Base-by-base conservation (phyloP, 2,329 filamentous ascomycete species). In the Emericellopsis cladophorae region DNA sequence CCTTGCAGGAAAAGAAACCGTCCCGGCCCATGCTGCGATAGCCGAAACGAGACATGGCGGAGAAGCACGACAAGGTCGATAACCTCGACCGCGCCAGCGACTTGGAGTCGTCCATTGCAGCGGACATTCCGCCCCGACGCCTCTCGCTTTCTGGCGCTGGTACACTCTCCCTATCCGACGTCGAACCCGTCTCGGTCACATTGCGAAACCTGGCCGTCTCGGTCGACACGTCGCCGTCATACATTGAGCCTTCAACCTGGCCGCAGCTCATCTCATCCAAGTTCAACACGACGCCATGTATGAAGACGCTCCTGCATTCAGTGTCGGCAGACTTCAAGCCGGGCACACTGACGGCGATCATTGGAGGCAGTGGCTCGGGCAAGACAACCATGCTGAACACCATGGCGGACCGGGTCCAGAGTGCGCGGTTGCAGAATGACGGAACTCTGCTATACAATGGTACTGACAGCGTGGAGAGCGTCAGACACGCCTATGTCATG, bases 371-470 rank as follows among this genome's bases (percentile, higher is more conserved):
- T 51, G 82, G 83, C 16, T 81, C 76, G 2, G 82, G 82, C 0
- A 87, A 87, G 61, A 84, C 79, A 4, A 81, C 78, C 0, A 59
- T 84, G 43, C 63, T 88, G 29, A 88, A 86, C 54, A 74, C 78
- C 16, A 70, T 87, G 61, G 79, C 83, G 10, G 76, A 82, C 47
- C 72, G 83, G 29, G 75, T 86, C 55, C 65, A 68, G n/a, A 75
- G 72, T 48, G 58, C 65, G 0, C 59, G 69, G 8, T 52, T 76
- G 14, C 59, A 59, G 3, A 67, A 74, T 24, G 61, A 67, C 4
- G 82, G 83, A 0, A 54, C 57, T 4, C 70, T 68, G 0, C 71
- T 68, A 0, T 86, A 84, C 58, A 86, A 85, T 52, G 72, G 70
- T 2, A 57, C 61, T 31, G 48, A 64, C 21, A 68, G 74, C 2